Evolutionary conservation across 805 yeast genomes (phyloP).

Genomic region (Ogataea minuta): DNA sequence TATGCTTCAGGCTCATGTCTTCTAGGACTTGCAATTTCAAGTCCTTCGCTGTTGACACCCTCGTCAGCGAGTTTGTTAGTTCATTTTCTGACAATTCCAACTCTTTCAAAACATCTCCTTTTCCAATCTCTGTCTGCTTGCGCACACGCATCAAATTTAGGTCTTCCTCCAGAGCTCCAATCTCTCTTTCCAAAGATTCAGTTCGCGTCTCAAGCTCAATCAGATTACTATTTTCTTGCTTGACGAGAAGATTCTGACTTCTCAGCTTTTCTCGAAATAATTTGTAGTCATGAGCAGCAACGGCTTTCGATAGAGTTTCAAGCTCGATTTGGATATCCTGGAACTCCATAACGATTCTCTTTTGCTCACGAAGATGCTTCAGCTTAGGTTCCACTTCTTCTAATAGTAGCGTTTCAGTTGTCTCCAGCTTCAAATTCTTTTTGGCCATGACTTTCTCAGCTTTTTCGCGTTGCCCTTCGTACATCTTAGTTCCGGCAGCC

Average conservation of each 20-base stretch:
- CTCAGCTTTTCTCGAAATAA: conserved; percentile 40
- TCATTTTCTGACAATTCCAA: conserved; percentile 58
- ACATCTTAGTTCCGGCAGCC: conserved; percentile 97
- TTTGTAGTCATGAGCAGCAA: conserved; percentile 73
- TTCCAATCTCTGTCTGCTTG: conserved; percentile 56
- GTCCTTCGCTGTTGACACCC: conserved; percentile 62
- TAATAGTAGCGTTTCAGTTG: conserved; percentile 64
- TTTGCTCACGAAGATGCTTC: conserved; percentile 75
- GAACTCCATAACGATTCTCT: conserved; percentile 77
- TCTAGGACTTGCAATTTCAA: conserved; percentile 53
- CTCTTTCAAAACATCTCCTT: conserved; percentile 58
- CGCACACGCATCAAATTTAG: conserved; percentile 49
- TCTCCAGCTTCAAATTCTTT: conserved; percentile 80
- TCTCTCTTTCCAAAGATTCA: conserved; percentile 51
- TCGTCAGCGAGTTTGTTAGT: conserved; percentile 60
- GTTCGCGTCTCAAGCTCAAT: conserved; percentile 42
- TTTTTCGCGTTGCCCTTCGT: conserved; percentile 88
- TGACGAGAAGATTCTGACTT: conserved; percentile 43
- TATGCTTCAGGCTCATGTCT: conserved; percentile 47
- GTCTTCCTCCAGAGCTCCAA: conserved; percentile 58
- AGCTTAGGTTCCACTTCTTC: conserved; percentile 95
- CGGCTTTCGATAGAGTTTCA: conserved; percentile 70
- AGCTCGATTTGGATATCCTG: conserved; percentile 81
- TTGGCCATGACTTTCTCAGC: conserved; percentile 90
- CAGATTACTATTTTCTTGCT: conserved; percentile 41